These are phyloP conservation scores for Elasticomyces elasticus DNA, from an alignment of 495 filamentous ascomycete species.

Conservation along the genomic window DNA sequence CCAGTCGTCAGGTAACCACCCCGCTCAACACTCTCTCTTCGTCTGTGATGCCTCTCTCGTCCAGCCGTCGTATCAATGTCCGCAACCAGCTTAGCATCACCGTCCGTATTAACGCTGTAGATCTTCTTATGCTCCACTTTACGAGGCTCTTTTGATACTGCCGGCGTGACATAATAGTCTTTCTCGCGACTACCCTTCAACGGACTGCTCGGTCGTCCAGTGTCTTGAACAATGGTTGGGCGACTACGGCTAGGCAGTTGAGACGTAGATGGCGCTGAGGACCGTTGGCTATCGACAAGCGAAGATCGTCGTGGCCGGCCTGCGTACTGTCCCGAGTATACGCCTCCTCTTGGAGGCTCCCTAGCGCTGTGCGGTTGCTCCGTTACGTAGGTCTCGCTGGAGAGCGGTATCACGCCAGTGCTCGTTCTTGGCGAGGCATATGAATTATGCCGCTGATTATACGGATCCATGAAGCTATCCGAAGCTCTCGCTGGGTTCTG, in stretches of 20 bases:
- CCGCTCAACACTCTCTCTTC: slow-evolving; percentile 21
- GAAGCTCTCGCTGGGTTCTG: slow-evolving; percentile 15
- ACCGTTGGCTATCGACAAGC: slow-evolving; percentile 14
- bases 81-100: slow-evolving; percentile 18
- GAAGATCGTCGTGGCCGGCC: slow-evolving; percentile 15
- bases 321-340: slow-evolving; percentile 1
- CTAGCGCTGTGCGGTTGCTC: slow-evolving; percentile 2
- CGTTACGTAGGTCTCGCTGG: slow-evolving; percentile 18
- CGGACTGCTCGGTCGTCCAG: slow-evolving; percentile 17
- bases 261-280: not conserved
- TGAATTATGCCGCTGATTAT: slow-evolving; percentile 8
- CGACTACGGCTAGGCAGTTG: slow-evolving; percentile 13
- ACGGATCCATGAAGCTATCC: slow-evolving; percentile 16
- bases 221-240: slow-evolving; percentile 21
- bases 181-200: slow-evolving; percentile 9
- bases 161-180: slow-evolving; percentile 26
- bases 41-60: slow-evolving; percentile 14
- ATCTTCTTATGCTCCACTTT: slow-evolving; percentile 27
- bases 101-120: slow-evolving; percentile 30
- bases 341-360: not conserved
- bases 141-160: slow-evolving; percentile 16
- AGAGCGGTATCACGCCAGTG: slow-evolving; percentile 24
- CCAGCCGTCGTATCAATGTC: slow-evolving; percentile 15
- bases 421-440: slow-evolving; percentile 11
- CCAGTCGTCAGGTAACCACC: slow-evolving; percentile 13